Percentiles rank a stretch among this genome's conserved stretches.
Conservation (phyloP, 257 asterid genomes). For the Apocynum venetum region DNA sequence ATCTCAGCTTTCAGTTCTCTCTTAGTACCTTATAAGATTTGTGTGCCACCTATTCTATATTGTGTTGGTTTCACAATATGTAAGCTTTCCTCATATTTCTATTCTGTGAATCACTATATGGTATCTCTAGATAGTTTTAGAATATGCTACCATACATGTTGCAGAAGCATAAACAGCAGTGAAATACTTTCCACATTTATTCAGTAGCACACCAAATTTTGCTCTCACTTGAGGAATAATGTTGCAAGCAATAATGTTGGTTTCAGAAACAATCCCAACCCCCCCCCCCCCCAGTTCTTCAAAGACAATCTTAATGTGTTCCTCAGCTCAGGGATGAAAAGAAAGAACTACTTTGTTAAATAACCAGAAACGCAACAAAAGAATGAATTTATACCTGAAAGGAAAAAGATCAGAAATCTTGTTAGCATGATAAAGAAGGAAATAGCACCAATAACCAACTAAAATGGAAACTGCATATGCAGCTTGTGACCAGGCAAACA, state of each 20-base stretch:
- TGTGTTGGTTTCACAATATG: background rate
- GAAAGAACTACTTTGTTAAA: background rate
- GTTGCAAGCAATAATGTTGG: background rate
- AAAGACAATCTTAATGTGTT: background rate
- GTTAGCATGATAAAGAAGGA: slow-evolving; percentile 49
- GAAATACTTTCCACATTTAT: background rate
- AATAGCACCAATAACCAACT: slow-evolving; percentile 90
- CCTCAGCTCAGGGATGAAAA: slow-evolving; percentile 2
- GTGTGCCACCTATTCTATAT: background rate
- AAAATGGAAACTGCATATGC: slow-evolving; percentile 75
- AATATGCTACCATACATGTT: background rate
- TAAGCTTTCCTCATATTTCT: background rate
- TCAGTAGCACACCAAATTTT: background rate
- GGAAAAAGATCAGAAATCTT: slow-evolving; percentile 62
- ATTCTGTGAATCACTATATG: background rate
- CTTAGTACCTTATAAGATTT: background rate
- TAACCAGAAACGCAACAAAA: slow-evolving; percentile 10
- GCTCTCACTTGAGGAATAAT: background rate
- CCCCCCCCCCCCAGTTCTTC: background rate
- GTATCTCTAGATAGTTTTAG: background rate
- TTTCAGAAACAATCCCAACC: background rate
- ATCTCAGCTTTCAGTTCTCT: background rate
- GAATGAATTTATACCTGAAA: slow-evolving; percentile 50
- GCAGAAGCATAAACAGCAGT: background rate
- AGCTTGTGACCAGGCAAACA: slow-evolving; percentile 80